Conservation (phyloP, 129 eudicot species). For the Smallanthus sonchifolius region DNA sequence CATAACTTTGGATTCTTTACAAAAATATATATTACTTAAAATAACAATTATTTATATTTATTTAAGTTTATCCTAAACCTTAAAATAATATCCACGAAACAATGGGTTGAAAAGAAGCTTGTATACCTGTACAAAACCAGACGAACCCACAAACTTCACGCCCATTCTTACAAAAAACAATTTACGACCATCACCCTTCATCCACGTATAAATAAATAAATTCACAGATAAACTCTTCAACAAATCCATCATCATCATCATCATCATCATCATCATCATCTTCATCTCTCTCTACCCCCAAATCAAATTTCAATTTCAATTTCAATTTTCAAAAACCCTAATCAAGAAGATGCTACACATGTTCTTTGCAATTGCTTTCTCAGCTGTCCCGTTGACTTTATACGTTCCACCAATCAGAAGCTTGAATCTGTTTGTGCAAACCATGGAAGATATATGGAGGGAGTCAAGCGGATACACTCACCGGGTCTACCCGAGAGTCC, state of each 20-base stretch:
- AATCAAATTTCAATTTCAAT: background rate
- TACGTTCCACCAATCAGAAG: slow-evolving; percentile 83
- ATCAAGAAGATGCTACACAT: slow-evolving; percentile 59
- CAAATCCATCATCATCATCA: background rate
- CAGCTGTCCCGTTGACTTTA: slow-evolving; percentile 88
- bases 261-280: background rate
- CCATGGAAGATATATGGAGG: slow-evolving; percentile 64
- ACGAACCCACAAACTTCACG: slow-evolving; percentile 13
- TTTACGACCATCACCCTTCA: background rate
- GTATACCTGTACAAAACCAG: background rate
- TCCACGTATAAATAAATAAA: slow-evolving; percentile 5
- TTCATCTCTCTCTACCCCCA: background rate
- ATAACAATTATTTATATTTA: too few relatives aligned
- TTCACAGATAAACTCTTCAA: background rate
- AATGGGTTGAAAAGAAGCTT: background rate
- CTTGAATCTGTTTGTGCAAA: slow-evolving; percentile 63
- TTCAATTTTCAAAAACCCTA: background rate
- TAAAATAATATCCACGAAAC: background rate
- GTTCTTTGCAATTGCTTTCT: slow-evolving; percentile 82
- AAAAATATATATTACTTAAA: too few relatives aligned
- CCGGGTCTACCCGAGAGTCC: slow-evolving; percentile 57
- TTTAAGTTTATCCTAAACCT: too few relatives aligned
- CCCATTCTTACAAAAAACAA: background rate
- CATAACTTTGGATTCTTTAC: too few relatives aligned
- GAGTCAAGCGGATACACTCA: slow-evolving; percentile 56